These are phyloP conservation scores for Asterophora lycoperdoides DNA, from an alignment of 768 basidiomycete species.

Conservation along the genomic window DNA sequence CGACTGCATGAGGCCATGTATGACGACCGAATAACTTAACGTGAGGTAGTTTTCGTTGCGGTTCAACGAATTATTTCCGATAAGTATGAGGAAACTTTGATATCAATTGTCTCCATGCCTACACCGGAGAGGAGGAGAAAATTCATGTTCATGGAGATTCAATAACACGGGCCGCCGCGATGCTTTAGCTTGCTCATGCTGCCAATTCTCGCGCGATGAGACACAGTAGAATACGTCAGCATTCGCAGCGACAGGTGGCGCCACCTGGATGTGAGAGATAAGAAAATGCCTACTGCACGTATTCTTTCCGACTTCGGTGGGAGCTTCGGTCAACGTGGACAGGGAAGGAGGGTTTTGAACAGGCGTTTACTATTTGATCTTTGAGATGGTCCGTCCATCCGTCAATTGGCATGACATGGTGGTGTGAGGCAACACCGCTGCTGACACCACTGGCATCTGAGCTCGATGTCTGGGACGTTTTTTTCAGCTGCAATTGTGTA, in stretches of 20 bases:
- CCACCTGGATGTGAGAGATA: conserved; percentile 4
- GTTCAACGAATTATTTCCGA: background rate
- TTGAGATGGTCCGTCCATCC: too few relatives aligned
- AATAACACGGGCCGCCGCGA: background rate
- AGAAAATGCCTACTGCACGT: background rate
- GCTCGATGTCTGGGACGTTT: too few relatives aligned
- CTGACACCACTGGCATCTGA: background rate
- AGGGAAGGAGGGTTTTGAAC: conserved; percentile 1
- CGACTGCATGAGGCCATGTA: too few relatives aligned
- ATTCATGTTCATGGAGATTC: conserved; percentile 3
- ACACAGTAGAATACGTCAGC: conserved; percentile 1
- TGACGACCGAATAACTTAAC: too few relatives aligned
- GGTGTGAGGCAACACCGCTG: conserved; percentile 1
- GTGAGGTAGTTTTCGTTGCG: background rate
- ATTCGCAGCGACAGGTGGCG: conserved; percentile 3
- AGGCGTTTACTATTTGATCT: too few relatives aligned
- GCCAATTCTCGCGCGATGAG: background rate
- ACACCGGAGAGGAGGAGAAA: background rate
- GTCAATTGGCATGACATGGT: conserved; percentile 1
- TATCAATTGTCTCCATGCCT: conserved; percentile 11
- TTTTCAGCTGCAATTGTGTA: too few relatives aligned
- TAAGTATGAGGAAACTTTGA: background rate
- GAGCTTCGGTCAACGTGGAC: conserved; percentile 5
- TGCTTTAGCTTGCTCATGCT: background rate
- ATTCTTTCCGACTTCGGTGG: conserved; percentile 1